Percentiles rank a stretch among this genome's conserved stretches.
phyloP scores from a whole-genome alignment of 495 filamentous ascomycete species.

The Penicillium flavigenum region DNA sequence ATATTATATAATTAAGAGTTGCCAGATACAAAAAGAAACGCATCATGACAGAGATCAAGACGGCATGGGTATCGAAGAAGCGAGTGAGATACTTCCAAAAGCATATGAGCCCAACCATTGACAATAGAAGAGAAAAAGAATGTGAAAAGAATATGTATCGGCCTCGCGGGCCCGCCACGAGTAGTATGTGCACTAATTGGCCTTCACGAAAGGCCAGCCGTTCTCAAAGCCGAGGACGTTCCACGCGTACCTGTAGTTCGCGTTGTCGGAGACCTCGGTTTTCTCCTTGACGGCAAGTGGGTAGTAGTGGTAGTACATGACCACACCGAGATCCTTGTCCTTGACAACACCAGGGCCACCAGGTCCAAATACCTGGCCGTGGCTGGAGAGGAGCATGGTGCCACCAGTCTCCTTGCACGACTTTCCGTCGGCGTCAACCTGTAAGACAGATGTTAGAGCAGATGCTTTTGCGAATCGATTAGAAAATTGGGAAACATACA shows the following conservation, averaged over 20 bases:
- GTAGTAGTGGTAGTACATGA: conserved; percentile 73
- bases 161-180: conserved; percentile 12
- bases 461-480: background rate
- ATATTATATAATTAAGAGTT: conserved; percentile 18
- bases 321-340: conserved; percentile 44
- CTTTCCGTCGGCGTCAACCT: conserved; percentile 58
- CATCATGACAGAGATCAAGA: conserved; percentile 10
- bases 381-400: conserved; percentile 59
- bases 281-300: conserved; percentile 49
- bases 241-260: conserved; percentile 62
- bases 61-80: conserved; percentile 32
- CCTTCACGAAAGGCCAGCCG: conserved; percentile 55
- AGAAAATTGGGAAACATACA: conserved; percentile 35
- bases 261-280: conserved; percentile 50
- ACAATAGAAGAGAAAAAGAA: conserved; percentile 22
- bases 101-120: conserved; percentile 26
- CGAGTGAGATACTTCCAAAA: conserved; percentile 20
- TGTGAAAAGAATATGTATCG: conserved; percentile 1
- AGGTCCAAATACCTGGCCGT: conserved; percentile 65
- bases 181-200: conserved; percentile 16
- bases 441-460: conserved; percentile 2
- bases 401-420: conserved; percentile 60
- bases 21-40: conserved; percentile 13
- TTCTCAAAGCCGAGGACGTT: conserved; percentile 58
- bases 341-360: conserved; percentile 61